A percentile compares a stretch with the other conserved stretches of the same genome.
Evolutionary conservation across 1,139 yeast species (phyloP).

Genomic region (Protomyces pachydermus): DNA sequence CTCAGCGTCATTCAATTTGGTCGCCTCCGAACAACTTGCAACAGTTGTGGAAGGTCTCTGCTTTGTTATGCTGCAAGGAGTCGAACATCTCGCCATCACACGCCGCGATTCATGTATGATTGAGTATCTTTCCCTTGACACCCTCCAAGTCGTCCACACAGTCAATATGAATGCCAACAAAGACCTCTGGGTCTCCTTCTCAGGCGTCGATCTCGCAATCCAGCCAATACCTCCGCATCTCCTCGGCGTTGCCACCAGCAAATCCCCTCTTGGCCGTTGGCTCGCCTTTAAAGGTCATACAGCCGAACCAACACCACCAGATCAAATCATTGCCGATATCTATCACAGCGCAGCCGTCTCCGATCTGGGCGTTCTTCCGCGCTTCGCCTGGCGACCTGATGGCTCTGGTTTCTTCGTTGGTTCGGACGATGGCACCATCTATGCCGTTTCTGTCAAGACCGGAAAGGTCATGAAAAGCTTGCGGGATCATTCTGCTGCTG

Average conservation of each 20-base stretch:
- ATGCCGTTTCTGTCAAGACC: slow-evolving; percentile 42
- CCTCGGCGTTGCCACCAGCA: slow-evolving; percentile 56
- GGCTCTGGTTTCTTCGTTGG: slow-evolving; percentile 35
- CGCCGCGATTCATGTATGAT: slow-evolving; percentile 52
- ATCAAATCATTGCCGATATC: slow-evolving; percentile 53
- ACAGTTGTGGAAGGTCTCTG: slow-evolving; percentile 6
- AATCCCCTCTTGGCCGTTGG: slow-evolving; percentile 68
- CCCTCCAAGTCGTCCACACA: slow-evolving; percentile 43
- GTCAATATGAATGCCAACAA: slow-evolving; percentile 71
- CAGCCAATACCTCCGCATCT: slow-evolving; percentile 34
- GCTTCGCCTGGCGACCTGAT: slow-evolving; percentile 21
- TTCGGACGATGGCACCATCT: slow-evolving; percentile 62
- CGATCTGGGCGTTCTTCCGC: slow-evolving; percentile 38
- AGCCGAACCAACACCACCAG: slow-evolving; percentile 29
- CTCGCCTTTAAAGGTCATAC: slow-evolving; percentile 38
- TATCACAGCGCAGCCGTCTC: slow-evolving; percentile 66
- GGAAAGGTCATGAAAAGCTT: slow-evolving; percentile 34
- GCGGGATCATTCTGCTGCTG: slow-evolving; percentile 38
- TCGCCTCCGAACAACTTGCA: background rate
- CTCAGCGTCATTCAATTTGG: background rate
- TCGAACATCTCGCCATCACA: background rate
- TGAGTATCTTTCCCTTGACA: slow-evolving; percentile 42
- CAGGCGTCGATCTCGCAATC: slow-evolving; percentile 51
- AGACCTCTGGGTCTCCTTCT: slow-evolving; percentile 62
- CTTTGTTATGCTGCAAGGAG: background rate